phyloP scores from a whole-genome alignment of 2,329 filamentous ascomycete genomes.

The Rhinocladiella mackenziei region DNA sequence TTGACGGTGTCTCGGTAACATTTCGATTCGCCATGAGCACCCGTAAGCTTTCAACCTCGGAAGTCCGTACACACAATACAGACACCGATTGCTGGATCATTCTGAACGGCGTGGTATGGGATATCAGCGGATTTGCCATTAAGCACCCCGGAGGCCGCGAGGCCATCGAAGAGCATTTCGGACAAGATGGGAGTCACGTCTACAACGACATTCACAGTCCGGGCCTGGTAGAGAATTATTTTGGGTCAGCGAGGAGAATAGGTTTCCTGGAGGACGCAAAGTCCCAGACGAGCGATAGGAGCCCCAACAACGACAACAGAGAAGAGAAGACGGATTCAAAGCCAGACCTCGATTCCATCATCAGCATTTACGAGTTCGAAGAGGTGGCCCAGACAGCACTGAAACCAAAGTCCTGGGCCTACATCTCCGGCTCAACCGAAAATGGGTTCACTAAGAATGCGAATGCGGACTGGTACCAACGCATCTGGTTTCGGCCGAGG shows the following conservation, averaged over 20 bases:
- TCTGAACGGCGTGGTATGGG: slow-evolving; percentile 63
- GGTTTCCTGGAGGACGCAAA: slow-evolving; percentile 28
- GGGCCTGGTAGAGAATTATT: slow-evolving; percentile 22
- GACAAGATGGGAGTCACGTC: slow-evolving; percentile 43
- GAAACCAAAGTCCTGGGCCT: slow-evolving; percentile 29
- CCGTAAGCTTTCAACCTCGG: slow-evolving; percentile 13
- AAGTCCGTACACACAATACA: slow-evolving; percentile 42
- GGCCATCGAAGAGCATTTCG: slow-evolving; percentile 46
- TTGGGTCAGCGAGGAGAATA: slow-evolving; percentile 20
- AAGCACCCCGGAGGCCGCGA: slow-evolving; percentile 55
- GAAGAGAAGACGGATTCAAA: slow-evolving; percentile 7
- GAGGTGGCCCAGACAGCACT: slow-evolving; percentile 17
- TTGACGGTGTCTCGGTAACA: not conserved
- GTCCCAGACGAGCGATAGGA: slow-evolving; percentile 12
- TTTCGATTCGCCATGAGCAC: not conserved
- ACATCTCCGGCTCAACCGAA: slow-evolving; percentile 29
- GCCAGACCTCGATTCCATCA: slow-evolving; percentile 22
- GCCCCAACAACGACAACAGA: slow-evolving; percentile 7
- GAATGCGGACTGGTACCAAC: slow-evolving; percentile 34
- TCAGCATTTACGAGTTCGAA: slow-evolving; percentile 27
- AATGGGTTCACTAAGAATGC: slow-evolving; percentile 19
- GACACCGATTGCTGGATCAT: slow-evolving; percentile 60
- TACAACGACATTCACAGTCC: slow-evolving; percentile 43
- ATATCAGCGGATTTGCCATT: slow-evolving; percentile 61
- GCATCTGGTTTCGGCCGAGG: slow-evolving; percentile 47